phyloP scores from a whole-genome alignment of 2,329 filamentous ascomycete species.

The Sordariomycetes sp. region DNA sequence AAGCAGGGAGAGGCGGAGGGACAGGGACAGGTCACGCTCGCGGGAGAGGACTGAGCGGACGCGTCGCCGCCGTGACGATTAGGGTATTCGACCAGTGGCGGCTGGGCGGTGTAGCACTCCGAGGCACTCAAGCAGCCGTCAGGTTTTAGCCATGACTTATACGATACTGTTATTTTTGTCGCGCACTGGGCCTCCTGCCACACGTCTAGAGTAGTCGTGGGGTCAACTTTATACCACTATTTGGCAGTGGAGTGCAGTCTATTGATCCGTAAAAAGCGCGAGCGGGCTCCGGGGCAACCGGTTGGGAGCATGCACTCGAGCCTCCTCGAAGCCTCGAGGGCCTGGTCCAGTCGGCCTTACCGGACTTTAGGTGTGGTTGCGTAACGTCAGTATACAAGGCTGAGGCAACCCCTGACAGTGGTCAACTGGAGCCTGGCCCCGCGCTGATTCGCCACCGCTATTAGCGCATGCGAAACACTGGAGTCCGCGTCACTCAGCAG shows the following conservation, averaged over 20 bases:
- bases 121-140: neutral
- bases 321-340: neutral
- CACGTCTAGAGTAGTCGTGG: too few relatives aligned
- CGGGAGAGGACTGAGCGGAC: neutral
- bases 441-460: neutral
- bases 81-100: neutral
- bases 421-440: neutral
- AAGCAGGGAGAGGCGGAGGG: slow-evolving; percentile 1
- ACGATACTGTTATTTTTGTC: too few relatives aligned
- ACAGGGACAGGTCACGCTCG: neutral
- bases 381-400: neutral
- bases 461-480: neutral
- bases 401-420: neutral
- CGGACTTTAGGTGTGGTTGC: neutral
- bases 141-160: neutral
- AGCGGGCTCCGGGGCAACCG: too few relatives aligned
- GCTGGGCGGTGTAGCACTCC: neutral
- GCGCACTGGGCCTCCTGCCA: too few relatives aligned
- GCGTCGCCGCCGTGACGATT: neutral
- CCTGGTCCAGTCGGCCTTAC: neutral
- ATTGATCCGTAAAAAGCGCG: too few relatives aligned
- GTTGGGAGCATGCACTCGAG: too few relatives aligned
- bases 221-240: too few relatives aligned
- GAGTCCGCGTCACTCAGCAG: neutral
- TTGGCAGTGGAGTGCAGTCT: too few relatives aligned